Percentiles rank a stretch among this genome's conserved stretches.
These are phyloP conservation scores for Rhynchospora tenuis DNA, from an alignment of 176 grass and related monocot species.

Conservation along the genomic window DNA sequence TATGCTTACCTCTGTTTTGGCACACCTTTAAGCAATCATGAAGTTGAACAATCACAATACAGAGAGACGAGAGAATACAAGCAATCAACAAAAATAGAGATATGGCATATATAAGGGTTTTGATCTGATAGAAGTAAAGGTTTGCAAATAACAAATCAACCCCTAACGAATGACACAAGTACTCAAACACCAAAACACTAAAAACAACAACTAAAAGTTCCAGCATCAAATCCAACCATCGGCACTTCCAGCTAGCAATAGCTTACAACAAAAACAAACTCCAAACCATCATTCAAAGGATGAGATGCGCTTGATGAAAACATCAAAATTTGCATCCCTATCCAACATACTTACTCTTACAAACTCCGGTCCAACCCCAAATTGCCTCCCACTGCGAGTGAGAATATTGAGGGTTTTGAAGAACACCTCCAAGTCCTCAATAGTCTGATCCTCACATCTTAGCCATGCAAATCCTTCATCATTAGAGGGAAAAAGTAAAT, in stretches of 20 bases:
- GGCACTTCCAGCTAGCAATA: background rate
- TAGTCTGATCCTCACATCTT: conserved; percentile 17
- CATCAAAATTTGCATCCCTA: conserved; percentile 9
- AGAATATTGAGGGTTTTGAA: conserved; percentile 1
- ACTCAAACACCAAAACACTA: no score
- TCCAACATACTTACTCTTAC: conserved; percentile 23
- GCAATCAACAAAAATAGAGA: no score
- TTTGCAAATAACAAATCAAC: no score
- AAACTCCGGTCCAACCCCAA: background rate
- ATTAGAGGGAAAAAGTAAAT: background rate
- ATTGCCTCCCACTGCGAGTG: conserved; percentile 15
- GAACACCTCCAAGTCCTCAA: conserved; percentile 12
- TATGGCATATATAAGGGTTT: no score
- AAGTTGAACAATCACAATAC: no score
- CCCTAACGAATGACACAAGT: no score
- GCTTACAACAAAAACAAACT: background rate
- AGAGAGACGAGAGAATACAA: no score
- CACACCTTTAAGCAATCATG: no score
- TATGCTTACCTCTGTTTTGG: no score
- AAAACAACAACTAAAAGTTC: no score
- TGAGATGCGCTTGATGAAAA: conserved; percentile 20
- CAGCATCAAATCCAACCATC: no score
- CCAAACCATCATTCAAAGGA: background rate
- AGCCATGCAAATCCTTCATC: conserved; percentile 24
- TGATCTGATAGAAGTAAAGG: no score